Conservation (phyloP, 495 filamentous ascomycete species). For the Penicillium subrubescens region DNA sequence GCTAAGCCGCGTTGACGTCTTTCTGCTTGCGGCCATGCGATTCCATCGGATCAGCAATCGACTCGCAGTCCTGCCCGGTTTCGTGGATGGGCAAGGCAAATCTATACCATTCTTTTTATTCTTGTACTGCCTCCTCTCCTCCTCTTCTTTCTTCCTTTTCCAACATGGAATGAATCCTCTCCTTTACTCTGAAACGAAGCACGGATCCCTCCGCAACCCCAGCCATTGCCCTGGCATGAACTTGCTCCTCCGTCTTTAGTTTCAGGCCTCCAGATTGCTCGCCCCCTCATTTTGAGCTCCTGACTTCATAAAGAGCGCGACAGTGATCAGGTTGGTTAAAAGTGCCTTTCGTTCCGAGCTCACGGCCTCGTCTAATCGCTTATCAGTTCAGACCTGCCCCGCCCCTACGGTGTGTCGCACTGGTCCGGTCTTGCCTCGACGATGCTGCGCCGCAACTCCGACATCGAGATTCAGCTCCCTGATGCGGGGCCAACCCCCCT, state of each 20-base stretch:
- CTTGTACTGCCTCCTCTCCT: slow-evolving; percentile 5
- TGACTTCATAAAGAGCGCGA: neutral
- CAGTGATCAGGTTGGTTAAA: neutral
- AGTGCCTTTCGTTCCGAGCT: neutral
- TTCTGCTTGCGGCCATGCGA: slow-evolving; percentile 40
- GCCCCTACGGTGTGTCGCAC: slow-evolving; percentile 13
- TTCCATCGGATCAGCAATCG: slow-evolving; percentile 27
- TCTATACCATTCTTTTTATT: slow-evolving; percentile 8
- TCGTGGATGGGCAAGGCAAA: slow-evolving; percentile 6
- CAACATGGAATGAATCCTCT: slow-evolving; percentile 16
- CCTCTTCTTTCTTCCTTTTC: slow-evolving; percentile 5
- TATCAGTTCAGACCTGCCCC: slow-evolving; percentile 31
- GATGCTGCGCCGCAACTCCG: slow-evolving; percentile 53
- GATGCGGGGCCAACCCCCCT: slow-evolving; percentile 39
- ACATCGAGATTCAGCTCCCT: slow-evolving; percentile 49
- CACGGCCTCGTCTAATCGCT: slow-evolving; percentile 20
- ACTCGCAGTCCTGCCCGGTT: slow-evolving; percentile 6
- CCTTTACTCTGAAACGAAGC: slow-evolving; percentile 40
- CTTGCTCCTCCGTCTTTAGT: slow-evolving; percentile 17
- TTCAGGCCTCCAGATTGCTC: slow-evolving; percentile 14
- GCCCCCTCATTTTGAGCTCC: slow-evolving; percentile 3
- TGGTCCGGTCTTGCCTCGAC: slow-evolving; percentile 13
- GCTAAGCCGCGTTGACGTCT: slow-evolving; percentile 27
- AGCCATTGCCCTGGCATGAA: slow-evolving; percentile 16
- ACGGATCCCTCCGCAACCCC: slow-evolving; percentile 40